Evolutionary conservation across 306 rosid genomes (phyloP), one percentile per base, ranked within the genome.

Genomic region (Trifolium dubium): DNA sequence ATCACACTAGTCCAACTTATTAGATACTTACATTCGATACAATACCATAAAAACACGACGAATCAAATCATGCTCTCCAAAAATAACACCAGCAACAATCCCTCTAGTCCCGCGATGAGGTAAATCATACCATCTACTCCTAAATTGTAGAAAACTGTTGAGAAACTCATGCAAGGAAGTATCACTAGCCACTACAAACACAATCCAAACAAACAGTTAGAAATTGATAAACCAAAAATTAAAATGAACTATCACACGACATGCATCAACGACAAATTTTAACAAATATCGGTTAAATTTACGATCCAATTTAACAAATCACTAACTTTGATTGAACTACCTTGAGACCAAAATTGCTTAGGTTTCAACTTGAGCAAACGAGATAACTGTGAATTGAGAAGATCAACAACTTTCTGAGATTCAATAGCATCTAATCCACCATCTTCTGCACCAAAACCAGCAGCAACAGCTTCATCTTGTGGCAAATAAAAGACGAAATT

Each of bases 51-150:
- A 95, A 73, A 88, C 98, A 2, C 92, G 98, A 18, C 97, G 90
- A 69, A 93, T 82, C 68, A 95, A 83, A 37, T 90, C 97, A 28
- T 76, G 60, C 85, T 95, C 99, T 58, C 99, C 99, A 51, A 92
- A 93, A 80, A 92, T 89, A 59, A 95, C 89, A 63, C 99, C 99
- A 1, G 97, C 99, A 31, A 95, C 88, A 77, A 83, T 83, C 75
- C 86, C 92, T 83, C 86, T 86, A 7, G 87, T 86, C 47, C 96
- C 93, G 8, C 84, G 92, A 70, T 92, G 86, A 49, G 97, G 93
- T 75, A 95, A 90, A 82, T 95, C 99, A 81, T 92, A 90, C 98
- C 99, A 95, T 75, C 99, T 86, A 79, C 89, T 88, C 83, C 98
- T 89, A 81, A 95, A 92, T 64, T 88, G 87, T 53, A 92, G 84